phyloP scores from a whole-genome alignment of 2,329 filamentous ascomycete species.

The Aspergillus neotritici region DNA sequence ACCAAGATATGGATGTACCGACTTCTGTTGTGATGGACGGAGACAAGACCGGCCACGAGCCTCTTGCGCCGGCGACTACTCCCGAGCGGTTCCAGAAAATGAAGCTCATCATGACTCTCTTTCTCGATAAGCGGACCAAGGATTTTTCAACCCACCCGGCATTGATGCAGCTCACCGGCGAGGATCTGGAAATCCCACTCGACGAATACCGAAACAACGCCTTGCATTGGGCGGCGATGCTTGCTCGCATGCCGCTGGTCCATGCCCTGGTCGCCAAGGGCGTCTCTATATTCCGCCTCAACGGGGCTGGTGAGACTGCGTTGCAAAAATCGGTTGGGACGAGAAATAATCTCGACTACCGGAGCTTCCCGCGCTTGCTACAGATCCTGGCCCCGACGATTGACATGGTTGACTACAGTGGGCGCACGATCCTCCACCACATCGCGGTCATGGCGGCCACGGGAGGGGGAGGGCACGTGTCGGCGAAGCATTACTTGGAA shows the following conservation, averaged over 20 bases:
- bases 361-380: constrained; percentile 82
- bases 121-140: constrained; percentile 65
- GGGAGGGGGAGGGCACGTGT: constrained; percentile 79
- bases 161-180: constrained; percentile 66
- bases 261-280: constrained; percentile 76
- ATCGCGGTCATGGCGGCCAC: constrained; percentile 95
- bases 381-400: constrained; percentile 86
- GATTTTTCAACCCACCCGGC: constrained; percentile 72
- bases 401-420: constrained; percentile 81
- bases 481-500: constrained; percentile 90
- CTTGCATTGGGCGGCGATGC: constrained; percentile 90
- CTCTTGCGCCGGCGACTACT: constrained; percentile 48
- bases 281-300: constrained; percentile 81
- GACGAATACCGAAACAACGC: constrained; percentile 81
- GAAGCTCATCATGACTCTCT: constrained; percentile 73
- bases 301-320: constrained; percentile 83
- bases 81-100: constrained; percentile 73
- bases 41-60: constrained; percentile 32
- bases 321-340: constrained; percentile 89
- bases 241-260: constrained; percentile 77
- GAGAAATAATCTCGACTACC: constrained; percentile 88
- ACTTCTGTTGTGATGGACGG: constrained; percentile 26
- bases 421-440: constrained; percentile 88
- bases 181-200: constrained; percentile 87
- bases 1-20: constrained; percentile 36